These are phyloP conservation scores for Pholiota adiposa DNA, from an alignment of 1,284 basidiomycete species.

Conservation along the genomic window DNA sequence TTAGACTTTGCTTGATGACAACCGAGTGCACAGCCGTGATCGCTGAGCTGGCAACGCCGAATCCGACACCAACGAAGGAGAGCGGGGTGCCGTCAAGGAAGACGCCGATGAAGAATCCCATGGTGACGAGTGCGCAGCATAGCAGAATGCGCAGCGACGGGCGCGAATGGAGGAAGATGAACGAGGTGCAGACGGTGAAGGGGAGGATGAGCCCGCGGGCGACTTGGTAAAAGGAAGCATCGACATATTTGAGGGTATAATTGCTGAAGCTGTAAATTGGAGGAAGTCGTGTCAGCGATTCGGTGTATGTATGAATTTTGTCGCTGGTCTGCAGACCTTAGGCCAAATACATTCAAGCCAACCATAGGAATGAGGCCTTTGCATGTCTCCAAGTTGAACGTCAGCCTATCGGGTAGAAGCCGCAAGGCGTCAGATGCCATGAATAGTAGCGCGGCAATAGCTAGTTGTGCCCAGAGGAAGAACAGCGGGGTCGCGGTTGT, in stretches of 20 bases:
- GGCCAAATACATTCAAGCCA: constrained; percentile 74
- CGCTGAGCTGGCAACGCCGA: constrained; percentile 77
- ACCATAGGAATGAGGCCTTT: constrained; percentile 79
- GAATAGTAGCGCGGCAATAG: constrained; percentile 81
- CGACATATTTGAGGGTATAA: constrained; percentile 89
- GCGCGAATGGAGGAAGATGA: constrained; percentile 69
- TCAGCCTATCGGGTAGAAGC: constrained; percentile 62
- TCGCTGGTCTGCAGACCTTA: constrained; percentile 58
- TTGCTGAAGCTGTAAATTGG: constrained; percentile 73
- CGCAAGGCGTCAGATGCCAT: constrained; percentile 63
- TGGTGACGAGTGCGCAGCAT: constrained; percentile 75
- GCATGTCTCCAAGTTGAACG: constrained; percentile 62
- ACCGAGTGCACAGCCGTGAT: constrained; percentile 86
- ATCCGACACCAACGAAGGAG: constrained; percentile 65
- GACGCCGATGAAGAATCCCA: constrained; percentile 86
- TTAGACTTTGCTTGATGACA: constrained; percentile 81
- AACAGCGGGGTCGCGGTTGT: constrained; percentile 75
- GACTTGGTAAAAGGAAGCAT: constrained; percentile 91
- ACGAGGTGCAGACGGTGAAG: constrained; percentile 84
- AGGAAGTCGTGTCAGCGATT: neutral
- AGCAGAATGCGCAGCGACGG: constrained; percentile 73
- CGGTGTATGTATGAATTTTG: neutral
- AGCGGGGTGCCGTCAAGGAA: constrained; percentile 74
- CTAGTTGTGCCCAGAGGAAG: constrained; percentile 82
- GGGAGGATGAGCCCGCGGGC: constrained; percentile 87